Conservation (phyloP, 441 rosid genomes). For the Rhodomyrtus psidioides region DNA sequence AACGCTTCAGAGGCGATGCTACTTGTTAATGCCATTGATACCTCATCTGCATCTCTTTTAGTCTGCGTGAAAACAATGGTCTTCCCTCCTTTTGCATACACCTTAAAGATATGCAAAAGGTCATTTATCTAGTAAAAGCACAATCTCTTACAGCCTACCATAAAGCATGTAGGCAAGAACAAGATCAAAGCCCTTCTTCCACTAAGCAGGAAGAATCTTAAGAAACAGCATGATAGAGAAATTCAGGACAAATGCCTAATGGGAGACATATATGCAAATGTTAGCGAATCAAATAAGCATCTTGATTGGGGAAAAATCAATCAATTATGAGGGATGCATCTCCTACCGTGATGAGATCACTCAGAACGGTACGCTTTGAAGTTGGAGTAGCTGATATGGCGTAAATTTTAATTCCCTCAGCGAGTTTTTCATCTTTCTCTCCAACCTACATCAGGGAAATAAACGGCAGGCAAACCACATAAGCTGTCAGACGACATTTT, state of each 20-base stretch:
- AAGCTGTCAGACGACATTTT: neutral
- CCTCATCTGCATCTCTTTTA: constrained; percentile 96
- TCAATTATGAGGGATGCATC: neutral
- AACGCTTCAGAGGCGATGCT: constrained; percentile 92
- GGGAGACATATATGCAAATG: neutral
- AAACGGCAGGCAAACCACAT: neutral
- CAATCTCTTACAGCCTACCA: neutral
- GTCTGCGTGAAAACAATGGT: constrained; percentile 94
- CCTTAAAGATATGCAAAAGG: constrained; percentile 27
- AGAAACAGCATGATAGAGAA: neutral
- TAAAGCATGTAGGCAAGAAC: neutral
- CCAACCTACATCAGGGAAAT: constrained; percentile 45
- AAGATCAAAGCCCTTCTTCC: neutral
- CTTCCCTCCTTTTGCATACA: constrained; percentile 96
- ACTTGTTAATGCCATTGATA: constrained; percentile 65
- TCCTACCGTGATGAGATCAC: constrained; percentile 88
- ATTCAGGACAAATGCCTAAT: neutral
- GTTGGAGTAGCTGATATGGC: constrained; percentile 74
- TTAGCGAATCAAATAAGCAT: neutral
- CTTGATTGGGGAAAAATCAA: neutral
- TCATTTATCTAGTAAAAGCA: neutral
- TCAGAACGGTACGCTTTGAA: constrained; percentile 76
- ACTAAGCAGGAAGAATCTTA: neutral
- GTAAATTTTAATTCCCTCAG: constrained; percentile 88
- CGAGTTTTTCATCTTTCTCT: constrained; percentile 85